These are phyloP conservation scores for Colletotrichum coccodes DNA, from an alignment of 2,329 filamentous ascomycete genomes.

Conservation along the genomic window DNA sequence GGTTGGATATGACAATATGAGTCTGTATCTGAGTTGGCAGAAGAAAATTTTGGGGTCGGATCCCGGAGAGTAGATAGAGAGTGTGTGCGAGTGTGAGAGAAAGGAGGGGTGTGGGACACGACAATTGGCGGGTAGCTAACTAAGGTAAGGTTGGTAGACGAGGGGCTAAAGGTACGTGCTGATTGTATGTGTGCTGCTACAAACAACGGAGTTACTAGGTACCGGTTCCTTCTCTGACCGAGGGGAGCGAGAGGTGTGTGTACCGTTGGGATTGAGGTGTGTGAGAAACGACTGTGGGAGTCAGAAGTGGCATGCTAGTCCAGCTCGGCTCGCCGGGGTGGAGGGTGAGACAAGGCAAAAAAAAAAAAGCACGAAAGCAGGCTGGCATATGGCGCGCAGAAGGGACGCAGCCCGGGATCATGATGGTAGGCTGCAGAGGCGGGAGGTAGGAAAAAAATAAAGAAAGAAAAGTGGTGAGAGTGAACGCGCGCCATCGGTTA, in stretches of 20 bases:
- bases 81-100: constrained; percentile 14
- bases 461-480: constrained; percentile 23
- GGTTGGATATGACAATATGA: constrained; percentile 32
- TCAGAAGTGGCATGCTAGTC: constrained; percentile 15
- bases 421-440: constrained; percentile 11
- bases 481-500: constrained; percentile 25
- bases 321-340: constrained; percentile 27
- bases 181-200: constrained; percentile 22
- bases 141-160: constrained; percentile 3
- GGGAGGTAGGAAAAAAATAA: constrained; percentile 13
- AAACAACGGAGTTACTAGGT: constrained; percentile 15
- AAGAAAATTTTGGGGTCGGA: constrained; percentile 37
- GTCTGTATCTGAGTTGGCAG: constrained; percentile 32
- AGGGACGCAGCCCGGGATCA: constrained; percentile 13
- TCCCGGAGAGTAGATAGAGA: constrained; percentile 19
- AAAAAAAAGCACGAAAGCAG: constrained; percentile 34
- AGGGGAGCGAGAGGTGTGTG: constrained; percentile 15
- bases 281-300: constrained; percentile 20
- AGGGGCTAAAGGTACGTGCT: constrained; percentile 21
- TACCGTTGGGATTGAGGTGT: constrained; percentile 20
- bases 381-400: constrained; percentile 33
- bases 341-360: constrained; percentile 26
- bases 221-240: constrained; percentile 10
- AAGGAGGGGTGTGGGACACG: constrained; percentile 27
- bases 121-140: constrained; percentile 10